Conservation (phyloP, 2,329 filamentous ascomycete genomes). For the Microsporum canis region DNA sequence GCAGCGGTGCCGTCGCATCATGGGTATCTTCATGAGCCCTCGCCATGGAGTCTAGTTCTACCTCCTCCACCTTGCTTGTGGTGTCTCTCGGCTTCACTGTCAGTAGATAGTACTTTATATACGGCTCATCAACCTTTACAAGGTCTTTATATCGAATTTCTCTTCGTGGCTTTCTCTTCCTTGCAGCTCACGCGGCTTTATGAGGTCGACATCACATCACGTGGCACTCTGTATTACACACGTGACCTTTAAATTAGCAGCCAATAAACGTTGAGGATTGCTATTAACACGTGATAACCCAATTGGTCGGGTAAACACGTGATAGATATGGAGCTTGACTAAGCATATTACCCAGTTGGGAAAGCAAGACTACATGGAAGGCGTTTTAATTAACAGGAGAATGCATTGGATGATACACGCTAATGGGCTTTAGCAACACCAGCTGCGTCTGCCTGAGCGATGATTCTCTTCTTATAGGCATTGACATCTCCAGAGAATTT, state of each 20-base stretch:
- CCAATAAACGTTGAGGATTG: not conserved
- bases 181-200: not conserved
- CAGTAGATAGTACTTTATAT: not conserved
- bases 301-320: not conserved
- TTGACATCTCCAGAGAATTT: constrained; percentile 94
- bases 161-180: not conserved
- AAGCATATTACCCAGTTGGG: not conserved
- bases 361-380: no score
- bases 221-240: not conserved
- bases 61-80: constrained; percentile 3
- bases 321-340: not conserved
- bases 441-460: constrained; percentile 72
- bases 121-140: not conserved
- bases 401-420: not conserved
- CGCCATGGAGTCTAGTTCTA: constrained; percentile 18
- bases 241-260: not conserved
- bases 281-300: not conserved
- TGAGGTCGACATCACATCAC: not conserved
- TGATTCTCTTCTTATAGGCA: constrained; percentile 94
- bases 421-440: constrained; percentile 53
- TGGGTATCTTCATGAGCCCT: constrained; percentile 4
- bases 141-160: not conserved
- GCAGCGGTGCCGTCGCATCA: constrained; percentile 24
- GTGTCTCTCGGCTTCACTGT: not conserved
- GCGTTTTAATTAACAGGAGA: not conserved